Base-by-base conservation (phyloP, 1,284 basidiomycete genomes). In the Volvariella surrecta region DNA sequence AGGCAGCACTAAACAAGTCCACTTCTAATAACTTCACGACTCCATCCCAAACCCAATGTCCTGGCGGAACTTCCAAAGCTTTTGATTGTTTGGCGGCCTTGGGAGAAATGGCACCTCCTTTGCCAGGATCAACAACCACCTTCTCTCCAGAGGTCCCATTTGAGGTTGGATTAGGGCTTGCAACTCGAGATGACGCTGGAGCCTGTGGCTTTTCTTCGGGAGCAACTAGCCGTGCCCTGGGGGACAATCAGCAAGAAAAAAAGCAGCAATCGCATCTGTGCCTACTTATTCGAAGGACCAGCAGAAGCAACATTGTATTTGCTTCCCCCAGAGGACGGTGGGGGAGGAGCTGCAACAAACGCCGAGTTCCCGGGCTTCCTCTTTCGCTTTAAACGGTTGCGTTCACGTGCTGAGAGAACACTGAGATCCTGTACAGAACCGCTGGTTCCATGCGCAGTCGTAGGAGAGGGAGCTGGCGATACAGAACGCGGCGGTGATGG, bases 371-470 rank as follows among this genome's bases (percentile, higher is more conserved):
- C 89, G 11, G 78, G 70, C 57, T 95, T 96, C 40, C 91, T 80
- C 56, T 95, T 95, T 15, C 92, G 76, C 58, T 96, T 96, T 28
- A 95, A 70, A 38, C 90, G 75, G 59, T 95, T 96, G 28, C 86
- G 80, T 59, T 96, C 92, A 39, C 92, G 76, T 13, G 90, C 90
- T 11, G 89, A 89, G 34, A 91, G 64, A 3, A 68, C 67, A 28
- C 57, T 64, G 2, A 70, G 50, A 48, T 82, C 79, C n/a, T 32
- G 24, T 10, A 37, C 39, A 18, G 20, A 34, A n/a, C n/a, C 19
- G n/a, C 24, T 3, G 18, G 34, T 15, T 9, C 15, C 20, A 39
- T 28, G 32, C 9, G 68, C 56, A 19, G 67, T 61, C 18, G 69
- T 62, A 30, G 61, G 58, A 6, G 64, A 59, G 3, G 67, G 59